Percentiles rank a stretch among this genome's conserved stretches.
Conservation (phyloP, 2,329 filamentous ascomycete genomes). For the Phialophora expanda region DNA sequence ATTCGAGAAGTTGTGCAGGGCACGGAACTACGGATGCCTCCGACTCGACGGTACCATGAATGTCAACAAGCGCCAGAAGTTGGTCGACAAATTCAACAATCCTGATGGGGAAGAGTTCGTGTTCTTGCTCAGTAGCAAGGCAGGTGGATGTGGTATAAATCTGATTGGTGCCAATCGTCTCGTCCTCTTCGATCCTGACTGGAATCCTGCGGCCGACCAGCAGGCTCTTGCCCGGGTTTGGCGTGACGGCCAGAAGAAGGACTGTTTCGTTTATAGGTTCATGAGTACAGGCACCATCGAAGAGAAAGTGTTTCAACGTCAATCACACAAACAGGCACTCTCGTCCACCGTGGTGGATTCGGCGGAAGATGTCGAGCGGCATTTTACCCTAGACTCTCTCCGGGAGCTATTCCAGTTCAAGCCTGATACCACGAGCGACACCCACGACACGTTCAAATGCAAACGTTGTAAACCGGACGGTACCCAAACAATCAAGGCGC, state of each 20-base stretch:
- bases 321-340: slow-evolving; percentile 96
- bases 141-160: slow-evolving; percentile 94
- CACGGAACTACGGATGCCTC: slow-evolving; percentile 80
- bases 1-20: slow-evolving; percentile 87
- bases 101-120: slow-evolving; percentile 88
- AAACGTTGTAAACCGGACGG: slow-evolving; percentile 91
- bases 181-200: slow-evolving; percentile 94
- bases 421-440: slow-evolving; percentile 83
- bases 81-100: slow-evolving; percentile 97
- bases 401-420: slow-evolving; percentile 95
- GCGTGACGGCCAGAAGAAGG: slow-evolving; percentile 98
- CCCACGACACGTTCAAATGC: slow-evolving; percentile 98
- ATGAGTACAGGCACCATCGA: slow-evolving; percentile 98
- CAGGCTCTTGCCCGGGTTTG: slow-evolving; percentile 96
- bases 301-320: slow-evolving; percentile 98
- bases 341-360: slow-evolving; percentile 96
- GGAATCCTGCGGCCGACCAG: slow-evolving; percentile 97
- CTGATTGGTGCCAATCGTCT: slow-evolving; percentile 93
- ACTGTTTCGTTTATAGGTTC: slow-evolving; percentile 99
- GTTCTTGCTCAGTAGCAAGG: slow-evolving; percentile 95
- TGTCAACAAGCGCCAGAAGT: slow-evolving; percentile 93
- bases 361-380: slow-evolving; percentile 93
- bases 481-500: slow-evolving; percentile 84
- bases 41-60: slow-evolving; percentile 97
- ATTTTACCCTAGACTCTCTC: slow-evolving; percentile 90